These are phyloP conservation scores for Orbilia javanica DNA, from an alignment of 2,329 filamentous ascomycete genomes.

Conservation along the genomic window DNA sequence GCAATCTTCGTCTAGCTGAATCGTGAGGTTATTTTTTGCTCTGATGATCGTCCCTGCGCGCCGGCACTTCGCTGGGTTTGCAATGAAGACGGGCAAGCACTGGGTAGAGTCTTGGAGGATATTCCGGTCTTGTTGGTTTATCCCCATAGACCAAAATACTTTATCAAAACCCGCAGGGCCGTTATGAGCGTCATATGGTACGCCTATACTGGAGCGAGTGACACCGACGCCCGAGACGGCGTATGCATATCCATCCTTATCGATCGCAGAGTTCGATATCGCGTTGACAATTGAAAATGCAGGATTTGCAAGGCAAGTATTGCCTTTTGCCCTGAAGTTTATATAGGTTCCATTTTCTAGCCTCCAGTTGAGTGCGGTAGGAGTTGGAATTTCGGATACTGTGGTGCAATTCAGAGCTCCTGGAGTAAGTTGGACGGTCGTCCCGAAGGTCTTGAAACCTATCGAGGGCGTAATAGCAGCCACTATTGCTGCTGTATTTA, in stretches of 20 bases:
- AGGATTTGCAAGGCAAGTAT: constrained; percentile 44
- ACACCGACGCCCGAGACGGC: constrained; percentile 39
- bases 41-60: constrained; percentile 32
- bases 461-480: constrained; percentile 52
- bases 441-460: constrained; percentile 46
- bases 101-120: constrained; percentile 45
- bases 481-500: constrained; percentile 39
- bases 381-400: constrained; percentile 7
- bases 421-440: constrained; percentile 46
- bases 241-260: constrained; percentile 47
- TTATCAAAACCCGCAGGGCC: constrained; percentile 49
- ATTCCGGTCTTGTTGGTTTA: constrained; percentile 29
- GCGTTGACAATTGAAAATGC: constrained; percentile 42
- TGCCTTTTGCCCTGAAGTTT: constrained; percentile 39
- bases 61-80: constrained; percentile 49
- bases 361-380: constrained; percentile 32
- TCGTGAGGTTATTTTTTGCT: constrained; percentile 43
- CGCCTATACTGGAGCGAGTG: constrained; percentile 51
- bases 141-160: constrained; percentile 44
- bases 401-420: constrained; percentile 46
- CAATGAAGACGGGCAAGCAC: constrained; percentile 47
- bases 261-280: constrained; percentile 38
- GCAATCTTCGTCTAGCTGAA: constrained; percentile 41
- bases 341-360: constrained; percentile 44
- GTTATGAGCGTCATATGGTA: constrained; percentile 47